Evolutionary conservation across 176 grass and related monocot genomes (phyloP), one percentile per base, ranked within the genome.

Genomic region (Coix lacrymajobi): DNA sequence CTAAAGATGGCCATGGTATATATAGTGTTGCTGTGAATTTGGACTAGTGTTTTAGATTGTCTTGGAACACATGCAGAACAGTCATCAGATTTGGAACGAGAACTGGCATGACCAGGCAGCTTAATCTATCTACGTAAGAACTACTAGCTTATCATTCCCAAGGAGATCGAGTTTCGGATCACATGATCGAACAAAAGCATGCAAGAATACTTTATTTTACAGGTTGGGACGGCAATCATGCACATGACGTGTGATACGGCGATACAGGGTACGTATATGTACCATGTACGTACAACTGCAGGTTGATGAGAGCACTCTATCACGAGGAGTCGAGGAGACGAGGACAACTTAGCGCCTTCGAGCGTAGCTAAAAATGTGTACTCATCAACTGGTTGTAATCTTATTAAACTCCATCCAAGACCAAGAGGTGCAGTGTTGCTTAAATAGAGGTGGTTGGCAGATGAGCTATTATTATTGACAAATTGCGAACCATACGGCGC

Each of bases 371-470:
- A 37, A 10, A 0, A 22, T 29, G 16, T 38, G 39, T 52, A 58
- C 29, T 8, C n/a, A 77, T 77, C 72, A 56, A 46, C 40, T n/a
- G 26, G 56, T 38, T 52, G 30, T 46, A 6, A 38, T 25, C 11
- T 65, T 78, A 81, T 81, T 84, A 28, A 85, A 75, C 76, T 25
- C 76, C 17, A 29, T 64, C 66, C 26, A 16, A 62, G 17, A 78
- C 14, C n/a, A n/a, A n/a, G n/a, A n/a, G n/a, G n/a, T n/a, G n/a
- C n/a, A n/a, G 26, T 26, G 10, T 22, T 33, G 29, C 20, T 29
- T 36, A 20, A 2, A 2, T 24, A 31, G 31, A 44, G 57, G 58
- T 44, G 1, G 82, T 66, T 81, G 69, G 70, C 61, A 63, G 33
- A 28, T 31, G 36, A 54, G 38, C 7, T 16, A 46, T 1, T 1